These are phyloP conservation scores for Phytophthora idaei DNA, from an alignment of 352 stramenopile genomes.

Conservation along the genomic window DNA sequence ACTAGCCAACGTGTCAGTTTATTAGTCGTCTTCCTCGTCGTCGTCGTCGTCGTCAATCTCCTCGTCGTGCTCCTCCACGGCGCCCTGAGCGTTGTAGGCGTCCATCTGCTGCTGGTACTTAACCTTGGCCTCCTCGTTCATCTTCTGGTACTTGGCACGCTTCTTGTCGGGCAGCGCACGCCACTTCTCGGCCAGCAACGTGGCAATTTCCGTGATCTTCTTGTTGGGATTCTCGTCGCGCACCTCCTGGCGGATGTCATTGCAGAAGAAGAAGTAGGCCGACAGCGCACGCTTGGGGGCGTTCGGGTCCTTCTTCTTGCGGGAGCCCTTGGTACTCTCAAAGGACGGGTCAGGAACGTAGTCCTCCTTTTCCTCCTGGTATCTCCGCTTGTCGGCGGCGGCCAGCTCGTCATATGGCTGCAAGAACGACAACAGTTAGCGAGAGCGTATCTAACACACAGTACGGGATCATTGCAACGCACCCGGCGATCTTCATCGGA, in stretches of 20 bases:
- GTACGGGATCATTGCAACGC: conserved; percentile 14
- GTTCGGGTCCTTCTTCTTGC: conserved; percentile 93
- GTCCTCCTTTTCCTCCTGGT: conserved; percentile 89
- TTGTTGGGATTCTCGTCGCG: conserved; percentile 94
- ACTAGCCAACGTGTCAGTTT: conserved; percentile 20
- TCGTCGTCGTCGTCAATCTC: conserved; percentile 65
- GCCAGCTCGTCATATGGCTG: conserved; percentile 87
- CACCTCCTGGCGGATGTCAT: conserved; percentile 91
- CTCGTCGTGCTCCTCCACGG: conserved; percentile 40
- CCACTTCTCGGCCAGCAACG: conserved; percentile 83
- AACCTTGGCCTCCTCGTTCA: conserved; percentile 85
- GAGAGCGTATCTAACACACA: conserved; percentile 3
- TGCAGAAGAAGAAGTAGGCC: conserved; percentile 96
- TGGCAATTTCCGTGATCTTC: conserved; percentile 93
- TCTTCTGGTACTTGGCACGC: conserved; percentile 90
- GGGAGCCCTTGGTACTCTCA: conserved; percentile 58
- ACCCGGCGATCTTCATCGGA: conserved; percentile 65
- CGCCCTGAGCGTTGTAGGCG: conserved; percentile 84
- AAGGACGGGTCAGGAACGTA: conserved; percentile 89
- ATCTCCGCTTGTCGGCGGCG: conserved; percentile 86
- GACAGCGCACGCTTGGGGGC: conserved; percentile 95
- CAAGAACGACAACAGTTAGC: conserved; percentile 13
- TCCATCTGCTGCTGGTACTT: conserved; percentile 92
- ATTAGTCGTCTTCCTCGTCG: conserved; percentile 54
- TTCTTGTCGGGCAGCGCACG: conserved; percentile 92